Evolutionary conservation across 129 eudicot genomes (phyloP).

Genomic region (Lactuca saligna): DNA sequence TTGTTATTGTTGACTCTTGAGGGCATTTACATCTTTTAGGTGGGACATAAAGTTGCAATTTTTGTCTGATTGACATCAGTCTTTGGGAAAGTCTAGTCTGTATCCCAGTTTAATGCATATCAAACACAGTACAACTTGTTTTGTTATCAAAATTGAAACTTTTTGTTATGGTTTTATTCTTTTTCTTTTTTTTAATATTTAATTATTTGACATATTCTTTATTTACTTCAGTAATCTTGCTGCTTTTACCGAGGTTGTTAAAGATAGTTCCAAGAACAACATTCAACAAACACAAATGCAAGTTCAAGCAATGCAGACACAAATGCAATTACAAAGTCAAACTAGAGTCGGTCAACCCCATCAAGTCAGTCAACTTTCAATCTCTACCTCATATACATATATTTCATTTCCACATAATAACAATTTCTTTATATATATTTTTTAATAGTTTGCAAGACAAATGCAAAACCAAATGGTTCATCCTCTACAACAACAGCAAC

Average conservation of each 20-base stretch:
- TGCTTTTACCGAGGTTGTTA: conserved; percentile 68
- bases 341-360: conserved; percentile 62
- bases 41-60: no score
- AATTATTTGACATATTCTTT: conserved; percentile 23
- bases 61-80: no score
- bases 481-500: conserved; percentile 81
- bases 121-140: no score
- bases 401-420: no score
- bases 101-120: no score
- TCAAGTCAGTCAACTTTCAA: conserved; percentile 47
- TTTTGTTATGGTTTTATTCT: not conserved
- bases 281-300: conserved; percentile 65
- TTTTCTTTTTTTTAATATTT: conserved; percentile 13
- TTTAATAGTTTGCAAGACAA: conserved; percentile 61
- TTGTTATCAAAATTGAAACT: no score
- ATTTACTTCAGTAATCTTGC: conserved; percentile 60
- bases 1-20: not conserved
- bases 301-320: conserved; percentile 43
- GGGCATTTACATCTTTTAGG: no score
- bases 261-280: conserved; percentile 64
- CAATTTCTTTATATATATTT: no score
- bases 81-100: no score
- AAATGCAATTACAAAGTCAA: conserved; percentile 60
- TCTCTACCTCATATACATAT: not conserved
- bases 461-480: conserved; percentile 67